Evolutionary conservation across 441 rosid genomes (phyloP).

Genomic region (Adansonia rubrostipa): DNA sequence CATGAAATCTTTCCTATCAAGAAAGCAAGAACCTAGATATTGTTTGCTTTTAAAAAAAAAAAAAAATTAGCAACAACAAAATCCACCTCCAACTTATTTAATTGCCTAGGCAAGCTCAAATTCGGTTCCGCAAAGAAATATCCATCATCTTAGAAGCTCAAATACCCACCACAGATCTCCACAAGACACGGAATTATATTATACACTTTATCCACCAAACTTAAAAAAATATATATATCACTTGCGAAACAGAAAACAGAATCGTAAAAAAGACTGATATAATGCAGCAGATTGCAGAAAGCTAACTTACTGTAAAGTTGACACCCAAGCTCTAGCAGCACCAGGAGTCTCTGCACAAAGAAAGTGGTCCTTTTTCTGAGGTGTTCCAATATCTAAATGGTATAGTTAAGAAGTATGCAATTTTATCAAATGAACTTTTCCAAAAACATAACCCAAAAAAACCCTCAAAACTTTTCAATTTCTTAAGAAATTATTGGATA

Average conservation of each 20-base stretch:
- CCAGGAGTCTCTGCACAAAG: constrained; percentile 97
- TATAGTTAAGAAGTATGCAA: constrained; percentile 51
- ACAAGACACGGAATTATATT: neutral
- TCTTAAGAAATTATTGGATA: constrained; percentile 56
- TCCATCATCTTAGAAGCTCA: neutral
- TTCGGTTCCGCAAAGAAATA: neutral
- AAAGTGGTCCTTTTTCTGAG: constrained; percentile 89
- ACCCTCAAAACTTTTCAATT: neutral
- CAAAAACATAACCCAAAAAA: neutral
- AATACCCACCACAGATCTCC: neutral
- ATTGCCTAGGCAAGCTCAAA: neutral
- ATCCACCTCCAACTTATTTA: neutral
- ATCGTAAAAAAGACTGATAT: neutral
- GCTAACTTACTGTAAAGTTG: constrained; percentile 82
- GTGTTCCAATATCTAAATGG: constrained; percentile 84
- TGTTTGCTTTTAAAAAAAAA: too few species aligned
- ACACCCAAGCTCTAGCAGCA: constrained; percentile 96
- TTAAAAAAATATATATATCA: neutral
- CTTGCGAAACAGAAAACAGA: neutral
- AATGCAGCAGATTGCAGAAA: neutral
- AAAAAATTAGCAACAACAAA: neutral
- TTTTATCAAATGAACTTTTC: neutral
- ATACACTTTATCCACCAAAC: neutral
- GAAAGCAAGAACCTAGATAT: neutral
- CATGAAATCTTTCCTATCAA: neutral